phyloP scores from a whole-genome alignment of 129 eudicot genomes.

The Helianthus tuberosus region DNA sequence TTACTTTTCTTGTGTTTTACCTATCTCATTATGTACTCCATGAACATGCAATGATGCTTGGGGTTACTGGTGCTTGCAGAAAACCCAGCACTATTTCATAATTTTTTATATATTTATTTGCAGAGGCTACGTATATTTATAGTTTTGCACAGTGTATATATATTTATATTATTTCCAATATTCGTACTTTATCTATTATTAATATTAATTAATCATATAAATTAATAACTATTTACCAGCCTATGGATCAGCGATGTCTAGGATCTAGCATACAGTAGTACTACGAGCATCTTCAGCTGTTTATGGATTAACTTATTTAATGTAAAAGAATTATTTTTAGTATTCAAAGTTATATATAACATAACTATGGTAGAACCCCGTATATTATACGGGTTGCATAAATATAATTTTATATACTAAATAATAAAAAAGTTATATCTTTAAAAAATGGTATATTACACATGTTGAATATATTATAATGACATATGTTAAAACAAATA shows the following conservation, averaged over 20 bases:
- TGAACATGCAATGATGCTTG: slow-evolving; percentile 39
- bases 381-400: too few relatives aligned
- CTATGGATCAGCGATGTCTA: slow-evolving; percentile 78
- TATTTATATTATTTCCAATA: neutral
- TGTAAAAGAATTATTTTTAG: neutral
- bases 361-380: too few relatives aligned
- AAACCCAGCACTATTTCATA: slow-evolving; percentile 6
- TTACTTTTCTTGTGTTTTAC: neutral
- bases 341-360: neutral
- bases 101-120: slow-evolving; percentile 2
- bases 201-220: slow-evolving; percentile 15
- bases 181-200: slow-evolving; percentile 27
- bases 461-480: too few relatives aligned
- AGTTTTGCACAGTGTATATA: neutral
- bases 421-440: too few relatives aligned
- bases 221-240: slow-evolving; percentile 28
- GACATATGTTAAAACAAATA: too few relatives aligned
- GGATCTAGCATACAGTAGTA: slow-evolving; percentile 52
- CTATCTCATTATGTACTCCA: slow-evolving; percentile 12
- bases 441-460: too few relatives aligned
- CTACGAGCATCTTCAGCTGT: slow-evolving; percentile 43
- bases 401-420: too few relatives aligned
- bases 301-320: slow-evolving; percentile 24
- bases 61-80: slow-evolving; percentile 35
- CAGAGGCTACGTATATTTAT: slow-evolving; percentile 20